Percentiles rank a stretch among this genome's conserved stretches.
These are phyloP conservation scores for Solanum verrucosum DNA, from an alignment of 257 asterid species.

Conservation along the genomic window DNA sequence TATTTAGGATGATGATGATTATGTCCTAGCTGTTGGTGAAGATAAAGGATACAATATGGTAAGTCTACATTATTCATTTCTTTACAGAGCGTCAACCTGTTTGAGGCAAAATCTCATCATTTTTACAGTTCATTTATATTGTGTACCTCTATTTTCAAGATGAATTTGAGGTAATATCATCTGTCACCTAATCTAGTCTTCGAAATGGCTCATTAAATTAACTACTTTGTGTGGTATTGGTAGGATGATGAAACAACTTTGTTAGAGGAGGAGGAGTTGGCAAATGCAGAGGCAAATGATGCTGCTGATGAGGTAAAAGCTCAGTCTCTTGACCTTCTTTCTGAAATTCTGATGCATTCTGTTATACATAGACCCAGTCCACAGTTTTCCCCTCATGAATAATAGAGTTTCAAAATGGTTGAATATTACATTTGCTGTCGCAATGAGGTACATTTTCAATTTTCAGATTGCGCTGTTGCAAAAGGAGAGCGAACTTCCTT, in stretches of 20 bases:
- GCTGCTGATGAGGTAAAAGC: slow-evolving; percentile 52
- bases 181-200: neutral
- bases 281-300: slow-evolving; percentile 50
- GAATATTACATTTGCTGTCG: neutral
- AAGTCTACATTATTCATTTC: slow-evolving; percentile 6
- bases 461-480: slow-evolving; percentile 81
- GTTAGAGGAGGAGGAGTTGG: slow-evolving; percentile 82
- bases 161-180: neutral
- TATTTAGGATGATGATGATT: slow-evolving; percentile 83
- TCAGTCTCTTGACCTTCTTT: neutral
- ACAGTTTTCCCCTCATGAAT: neutral
- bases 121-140: neutral
- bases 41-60: slow-evolving; percentile 53
- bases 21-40: slow-evolving; percentile 55
- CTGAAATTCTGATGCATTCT: slow-evolving; percentile 1
- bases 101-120: neutral
- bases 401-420: neutral
- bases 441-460: neutral
- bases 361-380: neutral
- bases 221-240: slow-evolving; percentile 9
- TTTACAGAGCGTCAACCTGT: neutral
- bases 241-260: slow-evolving; percentile 97
- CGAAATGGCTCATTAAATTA: neutral
- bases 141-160: neutral
- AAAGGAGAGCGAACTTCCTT: slow-evolving; percentile 79